phyloP scores from a whole-genome alignment of 2,329 filamentous ascomycete genomes.

The Colletotrichum sublineola region DNA sequence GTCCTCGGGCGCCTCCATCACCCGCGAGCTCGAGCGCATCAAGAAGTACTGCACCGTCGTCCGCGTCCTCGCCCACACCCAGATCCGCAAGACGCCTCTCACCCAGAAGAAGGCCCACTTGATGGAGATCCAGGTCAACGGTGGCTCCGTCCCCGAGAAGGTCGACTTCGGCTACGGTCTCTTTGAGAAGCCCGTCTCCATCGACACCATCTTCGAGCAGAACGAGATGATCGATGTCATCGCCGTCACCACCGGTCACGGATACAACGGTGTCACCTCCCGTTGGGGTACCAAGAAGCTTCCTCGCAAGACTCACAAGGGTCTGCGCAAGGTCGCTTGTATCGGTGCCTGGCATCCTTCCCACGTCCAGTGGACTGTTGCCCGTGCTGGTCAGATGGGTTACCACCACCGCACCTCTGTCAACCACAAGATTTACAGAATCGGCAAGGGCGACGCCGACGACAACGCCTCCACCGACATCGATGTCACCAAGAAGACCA shows the following conservation, averaged over 20 bases:
- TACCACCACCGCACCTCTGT: slow-evolving; percentile 99
- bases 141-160: slow-evolving; percentile 95
- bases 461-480: slow-evolving; percentile 94
- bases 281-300: slow-evolving; percentile 99
- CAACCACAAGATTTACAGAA: slow-evolving; percentile 99
- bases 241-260: slow-evolving; percentile 99
- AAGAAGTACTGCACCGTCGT: slow-evolving; percentile 99
- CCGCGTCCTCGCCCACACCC: slow-evolving; percentile 98
- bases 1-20: slow-evolving; percentile 89
- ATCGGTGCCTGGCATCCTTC: slow-evolving; percentile 99
- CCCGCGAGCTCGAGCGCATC: slow-evolving; percentile 98
- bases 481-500: slow-evolving; percentile 99
- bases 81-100: slow-evolving; percentile 98
- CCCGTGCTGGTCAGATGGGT: slow-evolving; percentile 99
- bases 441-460: slow-evolving; percentile 92
- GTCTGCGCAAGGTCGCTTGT: slow-evolving; percentile 99
- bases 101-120: slow-evolving; percentile 99
- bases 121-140: slow-evolving; percentile 99
- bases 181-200: slow-evolving; percentile 98
- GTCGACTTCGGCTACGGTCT: slow-evolving; percentile 94
- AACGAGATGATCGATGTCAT: slow-evolving; percentile 99
- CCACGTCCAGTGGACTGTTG: slow-evolving; percentile 99
- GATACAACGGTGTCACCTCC: slow-evolving; percentile 96
- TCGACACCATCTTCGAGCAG: slow-evolving; percentile 97
- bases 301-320: slow-evolving; percentile 99